Conservation (phyloP, 2,329 filamentous ascomycete species). For the Colletotrichum endophyticum region DNA sequence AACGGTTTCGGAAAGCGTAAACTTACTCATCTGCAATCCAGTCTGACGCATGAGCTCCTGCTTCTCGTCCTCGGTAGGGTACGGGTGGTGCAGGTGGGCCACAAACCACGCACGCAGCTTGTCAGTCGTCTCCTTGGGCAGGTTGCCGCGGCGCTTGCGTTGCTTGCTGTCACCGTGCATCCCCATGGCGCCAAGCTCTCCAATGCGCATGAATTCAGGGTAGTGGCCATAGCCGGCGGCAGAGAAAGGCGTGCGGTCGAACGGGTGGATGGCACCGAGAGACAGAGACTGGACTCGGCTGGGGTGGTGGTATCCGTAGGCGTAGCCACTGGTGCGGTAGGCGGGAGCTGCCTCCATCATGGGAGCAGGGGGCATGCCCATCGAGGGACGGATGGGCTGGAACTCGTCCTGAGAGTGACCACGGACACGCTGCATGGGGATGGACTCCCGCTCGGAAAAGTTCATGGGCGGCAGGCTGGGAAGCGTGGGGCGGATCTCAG, state of each 20-base stretch:
- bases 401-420: slow-evolving; percentile 41
- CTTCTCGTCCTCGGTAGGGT: slow-evolving; percentile 81
- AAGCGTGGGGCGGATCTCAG: slow-evolving; percentile 40
- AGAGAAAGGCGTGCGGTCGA: slow-evolving; percentile 50
- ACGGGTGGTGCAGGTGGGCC: slow-evolving; percentile 79
- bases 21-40: slow-evolving; percentile 78
- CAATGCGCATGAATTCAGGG: slow-evolving; percentile 47
- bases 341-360: slow-evolving; percentile 34
- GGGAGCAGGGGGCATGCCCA: slow-evolving; percentile 29
- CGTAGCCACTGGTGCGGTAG: slow-evolving; percentile 39
- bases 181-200: slow-evolving; percentile 41
- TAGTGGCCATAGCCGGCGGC: slow-evolving; percentile 44
- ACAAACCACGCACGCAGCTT: slow-evolving; percentile 82
- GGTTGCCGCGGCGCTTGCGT: slow-evolving; percentile 76
- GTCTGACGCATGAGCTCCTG: slow-evolving; percentile 79
- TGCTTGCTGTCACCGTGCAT: slow-evolving; percentile 52
- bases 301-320: slow-evolving; percentile 47
- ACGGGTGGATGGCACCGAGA: slow-evolving; percentile 44
- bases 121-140: slow-evolving; percentile 90
- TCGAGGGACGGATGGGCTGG: slow-evolving; percentile 31
- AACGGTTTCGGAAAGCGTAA: slow-evolving; percentile 14
- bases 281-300: slow-evolving; percentile 51
- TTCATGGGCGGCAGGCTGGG: slow-evolving; percentile 46
- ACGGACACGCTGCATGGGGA: slow-evolving; percentile 34
- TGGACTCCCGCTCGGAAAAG: slow-evolving; percentile 37